phyloP scores from a whole-genome alignment of 1,284 basidiomycete genomes.

The Microbotryum intermedium region DNA sequence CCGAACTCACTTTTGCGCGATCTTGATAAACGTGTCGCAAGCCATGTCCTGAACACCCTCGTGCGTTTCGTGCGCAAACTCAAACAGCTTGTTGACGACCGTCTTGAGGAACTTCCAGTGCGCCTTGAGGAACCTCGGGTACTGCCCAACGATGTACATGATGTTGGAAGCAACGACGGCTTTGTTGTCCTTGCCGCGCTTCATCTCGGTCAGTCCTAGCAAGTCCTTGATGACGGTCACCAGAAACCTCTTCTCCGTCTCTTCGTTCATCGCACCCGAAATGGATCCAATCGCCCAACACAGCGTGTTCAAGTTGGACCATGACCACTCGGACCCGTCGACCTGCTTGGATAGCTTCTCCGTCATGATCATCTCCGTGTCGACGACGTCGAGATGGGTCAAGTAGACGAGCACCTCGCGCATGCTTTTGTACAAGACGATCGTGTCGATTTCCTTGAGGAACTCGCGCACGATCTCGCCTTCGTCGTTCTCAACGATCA shows the following conservation, averaged over 20 bases:
- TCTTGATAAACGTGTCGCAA: conserved; percentile 99
- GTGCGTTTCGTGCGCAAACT: conserved; percentile 99
- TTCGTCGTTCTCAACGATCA: conserved; percentile 99
- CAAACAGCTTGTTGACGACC: conserved; percentile 98
- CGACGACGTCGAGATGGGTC: conserved; percentile 90
- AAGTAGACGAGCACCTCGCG: conserved; percentile 79
- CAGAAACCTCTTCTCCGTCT: conserved; percentile 97
- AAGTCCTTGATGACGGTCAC: conserved; percentile 99
- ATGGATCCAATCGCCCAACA: conserved; percentile 99
- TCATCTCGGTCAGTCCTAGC: conserved; percentile 92
- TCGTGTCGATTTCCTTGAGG: conserved; percentile 98
- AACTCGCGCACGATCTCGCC: conserved; percentile 99
- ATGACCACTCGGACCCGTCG: conserved; percentile 80
- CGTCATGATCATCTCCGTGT: conserved; percentile 93
- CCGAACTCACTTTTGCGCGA: conserved; percentile 76
- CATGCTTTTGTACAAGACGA: conserved; percentile 99
- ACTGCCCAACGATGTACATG: conserved; percentile 99
- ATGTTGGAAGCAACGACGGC: conserved; percentile 99
- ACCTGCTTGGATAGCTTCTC: conserved; percentile 92
- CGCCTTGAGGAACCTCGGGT: conserved; percentile 97
- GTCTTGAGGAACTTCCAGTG: conserved; percentile 99
- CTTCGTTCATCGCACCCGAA: conserved; percentile 98
- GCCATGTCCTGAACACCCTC: conserved; percentile 99
- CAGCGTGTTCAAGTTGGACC: conserved; percentile 97
- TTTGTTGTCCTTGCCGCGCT: conserved; percentile 99